Conservation (phyloP, 2,329 filamentous ascomycete species). For the Escovopsis sp. region DNA sequence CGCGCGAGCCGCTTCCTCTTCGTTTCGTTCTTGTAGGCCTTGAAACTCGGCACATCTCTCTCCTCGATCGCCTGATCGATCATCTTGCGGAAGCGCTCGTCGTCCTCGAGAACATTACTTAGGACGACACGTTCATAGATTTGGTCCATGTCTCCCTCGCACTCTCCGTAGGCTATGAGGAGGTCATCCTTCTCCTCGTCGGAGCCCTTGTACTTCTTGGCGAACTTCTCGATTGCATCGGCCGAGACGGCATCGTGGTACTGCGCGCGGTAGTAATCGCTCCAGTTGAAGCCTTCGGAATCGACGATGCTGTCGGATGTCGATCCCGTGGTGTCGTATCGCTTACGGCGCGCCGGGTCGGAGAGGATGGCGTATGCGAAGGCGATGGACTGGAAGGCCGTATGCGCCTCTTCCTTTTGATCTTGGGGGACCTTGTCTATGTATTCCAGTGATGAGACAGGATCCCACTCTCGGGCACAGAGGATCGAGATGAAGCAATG, state of each 20-base stretch:
- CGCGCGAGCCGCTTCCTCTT: conserved; percentile 46
- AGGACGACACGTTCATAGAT: conserved; percentile 80
- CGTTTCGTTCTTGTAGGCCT: conserved; percentile 59
- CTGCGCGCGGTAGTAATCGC: conserved; percentile 74
- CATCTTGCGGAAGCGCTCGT: conserved; percentile 66
- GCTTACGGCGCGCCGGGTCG: conserved; percentile 61
- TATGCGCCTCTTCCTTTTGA: conserved; percentile 58
- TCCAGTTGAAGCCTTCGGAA: conserved; percentile 76
- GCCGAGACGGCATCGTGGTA: conserved; percentile 62
- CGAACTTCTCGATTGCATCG: conserved; percentile 62
- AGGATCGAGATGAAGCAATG: too few relatives aligned
- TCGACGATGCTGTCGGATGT: conserved; percentile 71
- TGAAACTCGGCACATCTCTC: conserved; percentile 51
- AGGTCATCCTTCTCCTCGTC: conserved; percentile 74
- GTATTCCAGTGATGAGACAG: too few relatives aligned
- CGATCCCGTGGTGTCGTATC: conserved; percentile 82
- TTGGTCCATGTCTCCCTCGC: conserved; percentile 58
- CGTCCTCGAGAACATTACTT: conserved; percentile 69
- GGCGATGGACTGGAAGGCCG: conserved; percentile 76
- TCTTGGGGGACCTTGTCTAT: conserved; percentile 61
- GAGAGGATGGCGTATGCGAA: conserved; percentile 92
- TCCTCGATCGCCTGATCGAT: conserved; percentile 67
- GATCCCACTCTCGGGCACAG: too few relatives aligned
- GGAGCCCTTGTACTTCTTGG: conserved; percentile 66
- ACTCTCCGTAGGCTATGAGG: conserved; percentile 57